Conservation (phyloP, 2,329 filamentous ascomycete genomes). For the Calycina herbarum region DNA sequence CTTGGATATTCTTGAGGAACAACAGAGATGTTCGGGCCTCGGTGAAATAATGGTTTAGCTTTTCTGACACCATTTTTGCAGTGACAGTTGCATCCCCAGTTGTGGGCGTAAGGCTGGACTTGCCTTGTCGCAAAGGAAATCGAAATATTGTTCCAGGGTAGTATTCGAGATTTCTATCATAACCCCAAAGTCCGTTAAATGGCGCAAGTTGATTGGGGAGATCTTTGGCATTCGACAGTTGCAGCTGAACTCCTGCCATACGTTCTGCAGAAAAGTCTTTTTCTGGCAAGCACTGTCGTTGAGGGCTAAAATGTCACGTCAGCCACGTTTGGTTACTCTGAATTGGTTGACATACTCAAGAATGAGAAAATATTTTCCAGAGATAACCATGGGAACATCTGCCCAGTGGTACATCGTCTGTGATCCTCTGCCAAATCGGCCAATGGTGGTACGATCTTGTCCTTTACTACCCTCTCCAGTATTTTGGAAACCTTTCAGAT, state of each 20-base stretch:
- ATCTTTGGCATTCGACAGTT: constrained; percentile 24
- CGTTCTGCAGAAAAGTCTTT: constrained; percentile 24
- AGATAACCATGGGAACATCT: constrained; percentile 39
- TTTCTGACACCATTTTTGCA: constrained; percentile 2
- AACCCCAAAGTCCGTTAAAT: constrained; percentile 32
- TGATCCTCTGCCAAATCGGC: constrained; percentile 40
- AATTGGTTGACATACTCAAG: constrained; percentile 33
- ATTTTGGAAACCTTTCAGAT: constrained; percentile 38
- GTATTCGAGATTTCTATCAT: constrained; percentile 21
- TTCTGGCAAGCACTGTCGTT: constrained; percentile 29
- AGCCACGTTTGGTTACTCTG: neutral
- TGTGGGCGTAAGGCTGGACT: constrained; percentile 14
- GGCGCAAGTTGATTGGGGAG: constrained; percentile 27
- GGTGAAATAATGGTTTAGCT: constrained; percentile 27
- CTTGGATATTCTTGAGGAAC: constrained; percentile 27
- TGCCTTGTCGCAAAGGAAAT: constrained; percentile 27
- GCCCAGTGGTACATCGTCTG: constrained; percentile 42
- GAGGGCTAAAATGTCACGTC: constrained; percentile 24
- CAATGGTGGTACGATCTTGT: constrained; percentile 33
- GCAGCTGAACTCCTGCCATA: constrained; percentile 28
- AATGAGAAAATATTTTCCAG: constrained; percentile 37
- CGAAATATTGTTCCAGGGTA: constrained; percentile 34
- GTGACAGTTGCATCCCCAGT: constrained; percentile 16
- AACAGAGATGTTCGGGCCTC: constrained; percentile 32
- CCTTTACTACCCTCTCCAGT: constrained; percentile 39